Evolutionary conservation across 441 rosid genomes (phyloP).

Genomic region (Kokia cookei): DNA sequence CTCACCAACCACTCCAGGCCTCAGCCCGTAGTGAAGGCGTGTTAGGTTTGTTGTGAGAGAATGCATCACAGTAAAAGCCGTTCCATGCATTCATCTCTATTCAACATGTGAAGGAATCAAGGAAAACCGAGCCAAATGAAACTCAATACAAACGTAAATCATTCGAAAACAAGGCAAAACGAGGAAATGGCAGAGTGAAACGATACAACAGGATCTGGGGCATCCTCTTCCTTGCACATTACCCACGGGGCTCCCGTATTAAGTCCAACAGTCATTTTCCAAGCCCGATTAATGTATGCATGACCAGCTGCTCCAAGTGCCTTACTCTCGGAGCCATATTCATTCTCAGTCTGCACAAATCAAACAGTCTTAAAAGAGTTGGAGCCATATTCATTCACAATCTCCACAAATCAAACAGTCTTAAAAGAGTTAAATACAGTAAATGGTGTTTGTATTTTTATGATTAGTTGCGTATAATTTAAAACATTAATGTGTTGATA

Average conservation of each 20-base stretch:
- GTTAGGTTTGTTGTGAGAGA: conserved; percentile 68
- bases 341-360: conserved; percentile 75
- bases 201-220: conserved; percentile 56
- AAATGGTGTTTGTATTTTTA: no score
- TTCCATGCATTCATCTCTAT: conserved; percentile 66
- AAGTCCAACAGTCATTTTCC: conserved; percentile 69
- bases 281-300: conserved; percentile 67
- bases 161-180: no score
- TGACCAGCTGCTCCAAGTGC: conserved; percentile 56
- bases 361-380: no score
- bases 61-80: conserved; percentile 76
- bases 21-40: conserved; percentile 82
- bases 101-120: conserved; percentile 15
- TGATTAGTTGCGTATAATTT: no score
- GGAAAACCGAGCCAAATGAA: conserved; percentile 2
- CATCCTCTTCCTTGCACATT: conserved; percentile 89
- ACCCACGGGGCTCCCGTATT: conserved; percentile 82
- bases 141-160: neutral
- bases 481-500: no score
- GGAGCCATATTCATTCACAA: no score
- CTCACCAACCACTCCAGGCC: conserved; percentile 88
- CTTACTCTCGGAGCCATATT: conserved; percentile 56
- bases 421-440: no score
- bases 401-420: no score
- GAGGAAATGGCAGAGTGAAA: no score